Evolutionary conservation across 192 early-diverging fungal species (phyloP), one percentile per base, ranked within the genome.

Genomic region (Lunasporangiospora selenospora): DNA sequence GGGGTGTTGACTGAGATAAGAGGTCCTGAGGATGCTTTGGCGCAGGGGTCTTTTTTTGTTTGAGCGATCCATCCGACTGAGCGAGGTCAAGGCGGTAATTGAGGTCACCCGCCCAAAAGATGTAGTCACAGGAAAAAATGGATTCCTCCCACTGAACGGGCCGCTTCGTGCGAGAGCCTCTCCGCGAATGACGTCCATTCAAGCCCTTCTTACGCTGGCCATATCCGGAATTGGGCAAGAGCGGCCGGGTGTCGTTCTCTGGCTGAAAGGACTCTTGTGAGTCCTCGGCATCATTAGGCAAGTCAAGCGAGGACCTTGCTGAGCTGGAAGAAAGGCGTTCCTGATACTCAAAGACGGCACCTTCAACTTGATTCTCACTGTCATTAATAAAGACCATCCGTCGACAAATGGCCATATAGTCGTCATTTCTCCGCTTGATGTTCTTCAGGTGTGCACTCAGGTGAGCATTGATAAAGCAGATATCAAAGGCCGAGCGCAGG

Each of bases 401-500:
- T 3, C 49, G 43, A 29, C 53, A 62, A 21, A 77, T 62, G 26
- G 54, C 58, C 51, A 62, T 12, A 54, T 67, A 77, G 31, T 77
- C 75, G 16, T 60, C 53, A 38, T 77, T 77, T 39, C 75, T 55
- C 16, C 58, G 51, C 32, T 77, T 55, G 54, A 77, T 67, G 18
- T 58, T 54, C 40, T 62, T 52, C 18, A 67, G 58, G 46, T 77
- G 75, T 45, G 75, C 58, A 13, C 53, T 55, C 45, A 77, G 21
- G 48, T 77, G 75, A 29, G 75, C 64, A 53, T 77, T 77, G 53
- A 77, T 67, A 29, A 77, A 67, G 45, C 75, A 77, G 18, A 77
- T 58, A 30, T 77, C 64, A 23, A 77, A 70, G 33, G 37, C 15
- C 41, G 36, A 0, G n/a, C 38, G 13, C n/a, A 23, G 23, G 13